These are phyloP conservation scores for Venturia asperata DNA, from an alignment of 2,329 filamentous ascomycete genomes.

Conservation along the genomic window DNA sequence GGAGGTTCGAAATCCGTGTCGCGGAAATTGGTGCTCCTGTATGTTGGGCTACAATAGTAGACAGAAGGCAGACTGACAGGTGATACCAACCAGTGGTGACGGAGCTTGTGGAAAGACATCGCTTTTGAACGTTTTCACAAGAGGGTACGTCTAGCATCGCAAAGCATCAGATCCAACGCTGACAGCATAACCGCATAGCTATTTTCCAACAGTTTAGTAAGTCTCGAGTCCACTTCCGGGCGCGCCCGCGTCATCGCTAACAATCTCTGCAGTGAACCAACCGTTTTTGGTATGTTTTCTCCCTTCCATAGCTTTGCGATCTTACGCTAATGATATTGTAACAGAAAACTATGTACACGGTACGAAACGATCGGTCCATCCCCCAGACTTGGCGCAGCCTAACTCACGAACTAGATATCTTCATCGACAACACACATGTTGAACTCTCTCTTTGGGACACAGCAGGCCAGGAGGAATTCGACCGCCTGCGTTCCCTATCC, in stretches of 20 bases:
- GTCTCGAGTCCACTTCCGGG: constrained; percentile 26
- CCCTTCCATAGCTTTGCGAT: background rate
- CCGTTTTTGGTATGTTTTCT: constrained; percentile 62
- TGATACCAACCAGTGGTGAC: constrained; percentile 60
- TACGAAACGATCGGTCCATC: constrained; percentile 38
- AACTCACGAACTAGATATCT: constrained; percentile 64
- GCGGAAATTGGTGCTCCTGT: constrained; percentile 94
- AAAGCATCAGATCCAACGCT: constrained; percentile 19
- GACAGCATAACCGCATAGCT: constrained; percentile 45
- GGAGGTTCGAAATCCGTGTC: constrained; percentile 65
- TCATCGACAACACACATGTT: constrained; percentile 94
- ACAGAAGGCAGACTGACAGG: constrained; percentile 6
- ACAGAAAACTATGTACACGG: constrained; percentile 95
- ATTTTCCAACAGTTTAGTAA: constrained; percentile 95
- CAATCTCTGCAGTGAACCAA: constrained; percentile 61
- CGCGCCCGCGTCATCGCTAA: constrained; percentile 21
- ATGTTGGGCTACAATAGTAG: constrained; percentile 35
- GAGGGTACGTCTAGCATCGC: constrained; percentile 58
- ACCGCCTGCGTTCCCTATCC: constrained; percentile 86
- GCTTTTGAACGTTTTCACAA: constrained; percentile 93
- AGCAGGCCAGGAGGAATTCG: constrained; percentile 97
- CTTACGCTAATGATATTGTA: constrained; percentile 24
- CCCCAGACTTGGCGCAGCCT: background rate
- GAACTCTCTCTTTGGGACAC: constrained; percentile 98
- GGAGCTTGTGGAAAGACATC: constrained; percentile 97